These are phyloP conservation scores for Macroventuria anomochaeta DNA, from an alignment of 2,329 filamentous ascomycete species.

Conservation along the genomic window DNA sequence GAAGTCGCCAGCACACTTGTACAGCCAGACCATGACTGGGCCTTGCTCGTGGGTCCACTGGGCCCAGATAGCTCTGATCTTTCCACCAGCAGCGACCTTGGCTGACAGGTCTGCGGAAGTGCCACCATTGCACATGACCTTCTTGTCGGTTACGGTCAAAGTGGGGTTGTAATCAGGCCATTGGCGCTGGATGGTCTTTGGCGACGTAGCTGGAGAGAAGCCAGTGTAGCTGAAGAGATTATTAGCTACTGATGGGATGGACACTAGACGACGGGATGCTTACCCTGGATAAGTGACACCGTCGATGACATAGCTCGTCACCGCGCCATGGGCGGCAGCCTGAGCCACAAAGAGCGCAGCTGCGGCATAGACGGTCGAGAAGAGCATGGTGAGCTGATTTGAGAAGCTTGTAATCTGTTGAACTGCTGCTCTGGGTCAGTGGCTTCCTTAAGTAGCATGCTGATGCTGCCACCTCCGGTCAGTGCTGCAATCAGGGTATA, in stretches of 20 bases:
- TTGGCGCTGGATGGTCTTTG: slow-evolving; percentile 63
- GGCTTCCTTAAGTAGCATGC: slow-evolving; percentile 6
- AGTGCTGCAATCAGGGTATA: neutral
- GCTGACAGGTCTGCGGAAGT: slow-evolving; percentile 52
- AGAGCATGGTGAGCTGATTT: slow-evolving; percentile 43
- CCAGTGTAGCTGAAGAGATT: slow-evolving; percentile 57
- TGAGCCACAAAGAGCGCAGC: slow-evolving; percentile 39
- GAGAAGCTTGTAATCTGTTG: slow-evolving; percentile 6
- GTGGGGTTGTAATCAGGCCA: slow-evolving; percentile 66
- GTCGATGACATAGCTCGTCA: slow-evolving; percentile 46
- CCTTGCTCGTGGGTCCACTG: slow-evolving; percentile 67
- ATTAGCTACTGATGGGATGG: slow-evolving; percentile 43
- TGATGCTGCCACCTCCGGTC: neutral
- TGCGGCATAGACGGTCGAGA: slow-evolving; percentile 45
- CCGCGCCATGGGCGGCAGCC: slow-evolving; percentile 45
- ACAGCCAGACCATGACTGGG: slow-evolving; percentile 64
- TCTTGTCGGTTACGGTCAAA: slow-evolving; percentile 55
- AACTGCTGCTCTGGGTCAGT: neutral
- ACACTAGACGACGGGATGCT: slow-evolving; percentile 20
- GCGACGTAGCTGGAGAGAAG: slow-evolving; percentile 57
- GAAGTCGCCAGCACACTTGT: slow-evolving; percentile 58
- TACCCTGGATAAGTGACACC: slow-evolving; percentile 43
- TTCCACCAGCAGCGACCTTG: slow-evolving; percentile 57
- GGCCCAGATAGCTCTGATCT: slow-evolving; percentile 60
- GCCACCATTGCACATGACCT: slow-evolving; percentile 64